phyloP scores from a whole-genome alignment of 495 filamentous ascomycete species.

The Amniculicola lignicola region DNA sequence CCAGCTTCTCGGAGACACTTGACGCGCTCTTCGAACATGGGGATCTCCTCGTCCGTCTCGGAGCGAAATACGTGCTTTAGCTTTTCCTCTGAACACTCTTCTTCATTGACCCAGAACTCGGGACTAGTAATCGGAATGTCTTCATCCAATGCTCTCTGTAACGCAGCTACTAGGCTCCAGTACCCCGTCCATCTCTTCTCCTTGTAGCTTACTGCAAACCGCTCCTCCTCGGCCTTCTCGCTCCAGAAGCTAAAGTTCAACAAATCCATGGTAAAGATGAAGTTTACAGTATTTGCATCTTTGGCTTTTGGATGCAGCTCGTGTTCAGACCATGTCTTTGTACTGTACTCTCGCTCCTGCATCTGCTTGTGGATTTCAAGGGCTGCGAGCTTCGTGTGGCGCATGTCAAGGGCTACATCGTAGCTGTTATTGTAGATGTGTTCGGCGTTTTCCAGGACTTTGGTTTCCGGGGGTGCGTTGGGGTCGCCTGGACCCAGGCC shows the following conservation, averaged over 20 bases:
- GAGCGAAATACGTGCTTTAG: constrained; percentile 81
- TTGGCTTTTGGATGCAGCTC: constrained; percentile 84
- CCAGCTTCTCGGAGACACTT: constrained; percentile 82
- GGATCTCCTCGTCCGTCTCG: constrained; percentile 79
- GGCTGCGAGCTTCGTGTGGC: constrained; percentile 75
- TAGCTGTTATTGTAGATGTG: constrained; percentile 89
- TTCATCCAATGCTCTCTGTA: constrained; percentile 88
- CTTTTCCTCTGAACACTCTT: constrained; percentile 70
- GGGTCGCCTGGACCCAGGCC: constrained; percentile 42
- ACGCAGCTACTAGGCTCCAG: constrained; percentile 83
- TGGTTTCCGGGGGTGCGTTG: constrained; percentile 61
- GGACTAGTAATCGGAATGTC: constrained; percentile 91
- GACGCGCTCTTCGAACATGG: constrained; percentile 74
- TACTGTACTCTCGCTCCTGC: constrained; percentile 78
- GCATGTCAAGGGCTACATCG: constrained; percentile 81
- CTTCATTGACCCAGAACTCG: constrained; percentile 78
- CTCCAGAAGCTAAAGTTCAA: constrained; percentile 98
- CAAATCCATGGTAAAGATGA: constrained; percentile 95
- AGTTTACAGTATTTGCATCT: constrained; percentile 73
- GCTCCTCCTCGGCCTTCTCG: constrained; percentile 54
- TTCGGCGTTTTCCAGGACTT: constrained; percentile 77
- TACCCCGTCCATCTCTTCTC: constrained; percentile 88
- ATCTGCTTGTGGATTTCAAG: constrained; percentile 72
- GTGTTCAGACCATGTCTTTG: constrained; percentile 79
- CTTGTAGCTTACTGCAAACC: constrained; percentile 77